A percentile compares a stretch with the other conserved stretches of the same genome.
Evolutionary conservation across 2,329 filamentous ascomycete genomes (phyloP).

Genomic region (Talaromyces atroroseus): DNA sequence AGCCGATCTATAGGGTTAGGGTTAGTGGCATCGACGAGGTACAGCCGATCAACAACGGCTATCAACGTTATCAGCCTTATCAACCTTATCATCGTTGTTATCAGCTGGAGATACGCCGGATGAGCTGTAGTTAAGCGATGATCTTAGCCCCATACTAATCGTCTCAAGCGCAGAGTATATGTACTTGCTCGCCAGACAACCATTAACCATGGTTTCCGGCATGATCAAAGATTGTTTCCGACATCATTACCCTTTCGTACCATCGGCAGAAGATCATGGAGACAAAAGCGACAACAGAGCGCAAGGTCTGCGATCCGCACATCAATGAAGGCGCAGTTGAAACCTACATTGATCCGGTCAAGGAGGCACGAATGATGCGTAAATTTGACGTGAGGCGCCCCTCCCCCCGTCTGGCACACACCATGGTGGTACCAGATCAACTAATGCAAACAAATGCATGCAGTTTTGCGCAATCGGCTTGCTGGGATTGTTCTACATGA

Average conservation of each 20-base stretch:
- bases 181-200: constrained; percentile 1
- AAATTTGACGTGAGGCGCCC: constrained; percentile 16
- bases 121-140: not conserved
- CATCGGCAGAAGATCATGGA: constrained; percentile 2
- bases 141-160: constrained; percentile 1
- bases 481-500: constrained; percentile 16
- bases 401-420: not conserved
- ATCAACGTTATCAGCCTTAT: not conserved
- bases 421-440: not conserved
- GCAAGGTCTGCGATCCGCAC: constrained; percentile 3
- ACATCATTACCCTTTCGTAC: not conserved
- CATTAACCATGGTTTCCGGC: no score
- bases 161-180: constrained; percentile 1
- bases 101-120: constrained; percentile 5
- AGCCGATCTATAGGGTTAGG: constrained; percentile 4
- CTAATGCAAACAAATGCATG: constrained; percentile 8
- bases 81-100: not conserved
- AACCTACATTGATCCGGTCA: constrained; percentile 12
- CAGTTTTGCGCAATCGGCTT: constrained; percentile 14
- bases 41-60: constrained; percentile 3
- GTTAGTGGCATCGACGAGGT: not conserved
- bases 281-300: constrained; percentile 1
- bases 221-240: constrained; percentile 3
- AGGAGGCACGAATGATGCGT: constrained; percentile 16
- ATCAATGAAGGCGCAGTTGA: constrained; percentile 1